Base-by-base conservation (phyloP, 441 rosid species). In the Gossypium lobatum region DNA sequence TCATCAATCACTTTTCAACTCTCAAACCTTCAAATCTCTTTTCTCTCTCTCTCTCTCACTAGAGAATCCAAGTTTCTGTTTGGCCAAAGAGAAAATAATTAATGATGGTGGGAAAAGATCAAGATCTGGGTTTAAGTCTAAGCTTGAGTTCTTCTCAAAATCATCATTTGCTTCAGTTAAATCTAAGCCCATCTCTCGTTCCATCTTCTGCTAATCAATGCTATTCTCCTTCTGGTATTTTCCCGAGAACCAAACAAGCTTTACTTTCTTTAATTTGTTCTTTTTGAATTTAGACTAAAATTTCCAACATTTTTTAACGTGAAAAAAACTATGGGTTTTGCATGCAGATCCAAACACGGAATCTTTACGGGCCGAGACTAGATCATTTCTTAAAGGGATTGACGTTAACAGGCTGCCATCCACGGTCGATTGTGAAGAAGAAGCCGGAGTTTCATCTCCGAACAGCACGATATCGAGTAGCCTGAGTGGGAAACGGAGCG, bases 391-490 rank as follows among this genome's bases (percentile, higher is more conserved):
- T 26, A 78, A 89, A 34, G 92, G 97, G 65, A 90, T 93, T 78
- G 97, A 95, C 82, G 98, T 95, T 82, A 95, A 95, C 82, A 75
- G 88, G 70, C 66, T 86, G 58, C 93, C 96, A 46, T 76, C 88
- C 0, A 83, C 84, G 20, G 87, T 63, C 14, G 91, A 90, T 61
- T 88, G 88, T 58, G 97, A 91, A 25, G 97, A 95, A 64, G 95
- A 91, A 31, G 93, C 85, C 2, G 98, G 90, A 6, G 93, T 85
- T 18, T 91, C 97, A 13, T 95, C 98, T 0, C 97, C 96, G 0
- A 93, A 91, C 82, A 94, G 98, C 76, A 94, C 96, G 64, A 79
- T 89, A 66, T 94, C 98, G n/a, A 90, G 93, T 80, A 89, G 93
- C 78, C 75, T 89, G 0, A 91, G 92, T n/a, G 98, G 99, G 1